Conservation (phyloP, 805 yeast genomes). For the Ogataea henricii region DNA sequence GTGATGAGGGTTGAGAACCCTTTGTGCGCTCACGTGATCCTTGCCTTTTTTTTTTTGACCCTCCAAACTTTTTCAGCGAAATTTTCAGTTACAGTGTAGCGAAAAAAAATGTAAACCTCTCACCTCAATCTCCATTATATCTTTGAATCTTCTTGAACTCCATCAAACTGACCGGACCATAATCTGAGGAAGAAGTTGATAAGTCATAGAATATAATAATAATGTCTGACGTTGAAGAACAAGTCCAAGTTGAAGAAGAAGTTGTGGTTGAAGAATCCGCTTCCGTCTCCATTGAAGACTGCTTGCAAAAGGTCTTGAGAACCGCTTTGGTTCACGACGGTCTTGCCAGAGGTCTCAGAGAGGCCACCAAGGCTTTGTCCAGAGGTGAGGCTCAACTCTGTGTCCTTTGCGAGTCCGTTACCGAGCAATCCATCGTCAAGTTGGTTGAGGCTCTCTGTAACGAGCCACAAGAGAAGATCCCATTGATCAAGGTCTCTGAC, state of each 20-base stretch:
- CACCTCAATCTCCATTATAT: not conserved
- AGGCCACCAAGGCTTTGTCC: conserved; percentile 98
- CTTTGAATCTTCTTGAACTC: conserved; percentile 3
- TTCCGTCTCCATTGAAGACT: conserved; percentile 95
- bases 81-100: conserved; percentile 3
- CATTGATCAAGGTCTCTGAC: conserved; percentile 98
- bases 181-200: conserved; percentile 44
- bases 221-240: conserved; percentile 94
- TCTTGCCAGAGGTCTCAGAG: conserved; percentile 99
- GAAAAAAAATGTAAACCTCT: conserved; percentile 2
- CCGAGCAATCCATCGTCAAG: conserved; percentile 95
- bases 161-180: conserved; percentile 39
- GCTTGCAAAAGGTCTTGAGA: conserved; percentile 96
- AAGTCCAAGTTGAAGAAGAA: conserved; percentile 76
- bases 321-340: conserved; percentile 98
- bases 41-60: not conserved
- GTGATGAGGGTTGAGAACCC: conserved; percentile 15
- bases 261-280: conserved; percentile 82
- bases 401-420: conserved; percentile 97
- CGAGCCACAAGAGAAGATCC: conserved; percentile 94
- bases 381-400: conserved; percentile 97
- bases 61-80: conserved; percentile 11
- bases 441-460: conserved; percentile 99
- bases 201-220: conserved; percentile 15
- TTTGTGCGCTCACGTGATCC: conserved; percentile 16